Base-by-base conservation (phyloP, 805 yeast species). In the Candida jianshihensis region DNA sequence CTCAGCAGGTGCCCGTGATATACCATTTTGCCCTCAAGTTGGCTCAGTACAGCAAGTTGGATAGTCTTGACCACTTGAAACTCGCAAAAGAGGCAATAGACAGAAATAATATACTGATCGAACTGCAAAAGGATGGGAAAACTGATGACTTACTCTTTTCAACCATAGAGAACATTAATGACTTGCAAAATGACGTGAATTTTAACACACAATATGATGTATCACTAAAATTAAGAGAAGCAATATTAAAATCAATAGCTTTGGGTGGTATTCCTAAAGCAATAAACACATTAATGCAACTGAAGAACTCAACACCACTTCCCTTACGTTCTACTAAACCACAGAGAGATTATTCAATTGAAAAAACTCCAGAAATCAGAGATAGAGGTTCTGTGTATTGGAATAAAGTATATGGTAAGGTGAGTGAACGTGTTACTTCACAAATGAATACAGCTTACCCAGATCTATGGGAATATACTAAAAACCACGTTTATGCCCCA, bases 181-280 rank as follows among this genome's bases (percentile, higher is more conserved):
- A 29, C 18, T 12, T 34, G 7, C 29, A 38, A 17, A 17, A 26
- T 2, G 19, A 28, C 10, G 8, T 12, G 2, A 40, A 41, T 14
- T 35, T 39, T 13, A 36, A 32, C 20, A 48, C 33, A 27, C 63
- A 49, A 30, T 43, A 36, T 43, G 43, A 38, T 29, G 42, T 71
- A 6, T 67, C 89, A 0, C 64, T 66, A 28, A 73, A 81, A 46
- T 63, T 82, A 36, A 66, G 95, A 41, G 97, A 89, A 50, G 78
- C 88, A 8, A 61, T 89, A 3, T 61, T 89, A 50, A 89, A 88
- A 52, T 68, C 86, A 4, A 71, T 82, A 1, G 95, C 95, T 0
- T 61, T 89, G 31, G 75, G 78, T 13, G 97, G 97, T 0, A 65
- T 88, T 12, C 97, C 97, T 1, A 80, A 79, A 47, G 74, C 88